phyloP scores from a whole-genome alignment of 2,329 filamentous ascomycete genomes.

The Cordyceps pruinosa region DNA sequence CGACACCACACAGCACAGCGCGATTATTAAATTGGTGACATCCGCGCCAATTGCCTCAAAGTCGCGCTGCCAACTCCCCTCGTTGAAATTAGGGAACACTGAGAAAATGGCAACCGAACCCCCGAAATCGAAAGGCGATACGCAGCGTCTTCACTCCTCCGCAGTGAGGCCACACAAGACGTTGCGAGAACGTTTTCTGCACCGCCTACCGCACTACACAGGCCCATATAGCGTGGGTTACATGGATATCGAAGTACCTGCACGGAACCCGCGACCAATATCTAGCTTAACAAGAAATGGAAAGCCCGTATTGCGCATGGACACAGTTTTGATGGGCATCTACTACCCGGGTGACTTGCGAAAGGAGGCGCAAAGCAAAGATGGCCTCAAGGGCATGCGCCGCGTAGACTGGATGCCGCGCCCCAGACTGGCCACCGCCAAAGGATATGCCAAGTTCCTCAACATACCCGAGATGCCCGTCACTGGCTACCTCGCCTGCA shows the following conservation, averaged over 20 bases:
- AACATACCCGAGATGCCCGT: conserved; percentile 42
- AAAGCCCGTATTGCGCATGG: conserved; percentile 34
- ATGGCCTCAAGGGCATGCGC: conserved; percentile 36
- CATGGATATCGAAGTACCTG: conserved; percentile 59
- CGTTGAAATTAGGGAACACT: not conserved
- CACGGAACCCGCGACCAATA: conserved; percentile 32
- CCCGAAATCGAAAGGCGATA: not conserved
- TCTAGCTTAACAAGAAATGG: conserved; percentile 34
- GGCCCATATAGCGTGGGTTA: conserved; percentile 63
- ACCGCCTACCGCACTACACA: conserved; percentile 51
- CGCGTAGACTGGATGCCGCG: conserved; percentile 57
- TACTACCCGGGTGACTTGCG: conserved; percentile 53
- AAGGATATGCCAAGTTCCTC: conserved; percentile 57
- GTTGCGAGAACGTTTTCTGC: conserved; percentile 32
- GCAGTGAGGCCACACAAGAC: conserved; percentile 24
- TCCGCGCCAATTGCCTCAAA: not conserved
- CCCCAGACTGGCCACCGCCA: conserved; percentile 47
- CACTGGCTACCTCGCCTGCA: conserved; percentile 47
- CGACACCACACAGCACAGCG: not conserved
- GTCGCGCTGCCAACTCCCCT: not conserved
- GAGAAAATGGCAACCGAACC: not conserved
- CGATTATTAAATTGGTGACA: not conserved
- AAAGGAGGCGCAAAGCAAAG: conserved; percentile 15
- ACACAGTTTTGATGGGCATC: conserved; percentile 57
- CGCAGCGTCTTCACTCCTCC: conserved; percentile 12